Percentiles rank a stretch among this genome's conserved stretches.
phyloP scores from a whole-genome alignment of 345 rosid genomes.

The Clausena lansium region DNA sequence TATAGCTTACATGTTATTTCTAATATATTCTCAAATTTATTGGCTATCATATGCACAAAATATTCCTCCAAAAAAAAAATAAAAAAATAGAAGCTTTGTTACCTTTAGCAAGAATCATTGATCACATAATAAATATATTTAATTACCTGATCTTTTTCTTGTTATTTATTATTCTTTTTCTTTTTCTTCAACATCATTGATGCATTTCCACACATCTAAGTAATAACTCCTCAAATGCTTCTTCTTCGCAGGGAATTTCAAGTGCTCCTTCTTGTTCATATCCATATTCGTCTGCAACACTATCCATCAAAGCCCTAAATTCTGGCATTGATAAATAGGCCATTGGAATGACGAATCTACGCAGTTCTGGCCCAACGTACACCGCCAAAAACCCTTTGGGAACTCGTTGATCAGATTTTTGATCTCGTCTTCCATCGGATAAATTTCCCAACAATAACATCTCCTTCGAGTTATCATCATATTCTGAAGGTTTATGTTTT shows the following conservation, averaged over 20 bases:
- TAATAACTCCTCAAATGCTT: slow-evolving; percentile 52
- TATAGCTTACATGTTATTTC: no score
- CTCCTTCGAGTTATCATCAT: slow-evolving; percentile 14
- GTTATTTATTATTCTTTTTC: no score
- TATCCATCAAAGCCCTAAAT: slow-evolving; percentile 59
- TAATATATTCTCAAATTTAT: no score
- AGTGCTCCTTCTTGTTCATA: slow-evolving; percentile 57
- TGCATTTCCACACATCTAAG: slow-evolving; percentile 19
- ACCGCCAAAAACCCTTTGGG: slow-evolving; percentile 66
- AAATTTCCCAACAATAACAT: slow-evolving; percentile 31
- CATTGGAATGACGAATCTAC: slow-evolving; percentile 64
- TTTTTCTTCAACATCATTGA: not conserved
- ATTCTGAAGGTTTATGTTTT: not conserved
- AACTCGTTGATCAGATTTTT: slow-evolving; percentile 4
- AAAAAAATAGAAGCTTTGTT: no score
- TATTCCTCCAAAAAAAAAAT: no score
- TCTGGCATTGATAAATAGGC: slow-evolving; percentile 50
- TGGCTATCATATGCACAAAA: no score
- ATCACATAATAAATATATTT: no score
- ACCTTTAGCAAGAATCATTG: no score
- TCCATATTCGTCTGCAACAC: slow-evolving; percentile 60
- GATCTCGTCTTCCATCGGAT: slow-evolving; percentile 27
- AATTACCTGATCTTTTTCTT: slow-evolving; percentile 17
- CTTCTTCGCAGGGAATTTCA: slow-evolving; percentile 57
- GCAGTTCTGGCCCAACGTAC: slow-evolving; percentile 49